These are phyloP conservation scores for Phytophthora cajani DNA, from an alignment of 352 stramenopile species.

Conservation along the genomic window DNA sequence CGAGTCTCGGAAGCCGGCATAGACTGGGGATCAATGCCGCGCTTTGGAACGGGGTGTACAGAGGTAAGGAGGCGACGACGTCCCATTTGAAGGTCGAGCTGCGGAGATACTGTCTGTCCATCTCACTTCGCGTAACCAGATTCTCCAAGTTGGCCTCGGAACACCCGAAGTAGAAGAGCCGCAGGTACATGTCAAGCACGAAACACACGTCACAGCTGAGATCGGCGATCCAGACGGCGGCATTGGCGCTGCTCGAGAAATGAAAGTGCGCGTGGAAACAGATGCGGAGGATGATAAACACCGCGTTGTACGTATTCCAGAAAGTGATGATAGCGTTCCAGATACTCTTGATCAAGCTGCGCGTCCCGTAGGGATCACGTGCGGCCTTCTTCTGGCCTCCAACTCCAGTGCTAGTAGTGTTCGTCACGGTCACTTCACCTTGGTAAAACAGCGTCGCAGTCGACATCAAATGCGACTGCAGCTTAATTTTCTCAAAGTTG, in stretches of 20 bases:
- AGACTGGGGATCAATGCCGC: constrained; percentile 42
- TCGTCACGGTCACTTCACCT: constrained; percentile 22
- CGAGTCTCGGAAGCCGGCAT: constrained; percentile 60
- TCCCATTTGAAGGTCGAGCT: constrained; percentile 61
- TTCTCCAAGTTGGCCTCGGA: constrained; percentile 55
- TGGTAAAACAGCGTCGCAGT: constrained; percentile 65
- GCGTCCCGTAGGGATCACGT: neutral
- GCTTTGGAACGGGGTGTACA: constrained; percentile 40
- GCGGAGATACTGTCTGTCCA: constrained; percentile 44
- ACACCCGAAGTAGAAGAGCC: constrained; percentile 72
- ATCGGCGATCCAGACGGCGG: constrained; percentile 46
- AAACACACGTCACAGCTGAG: constrained; percentile 66
- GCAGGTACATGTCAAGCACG: constrained; percentile 66
- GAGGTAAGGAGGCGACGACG: constrained; percentile 58
- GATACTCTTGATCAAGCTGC: constrained; percentile 14
- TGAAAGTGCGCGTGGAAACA: constrained; percentile 66
- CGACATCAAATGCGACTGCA: constrained; percentile 59
- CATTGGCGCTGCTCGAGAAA: constrained; percentile 29
- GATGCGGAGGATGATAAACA: constrained; percentile 75
- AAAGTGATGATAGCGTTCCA: constrained; percentile 69
- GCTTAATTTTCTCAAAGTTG: constrained; percentile 61
- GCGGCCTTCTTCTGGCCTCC: too few relatives aligned
- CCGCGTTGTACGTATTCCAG: constrained; percentile 78
- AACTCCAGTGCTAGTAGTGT: too few relatives aligned
- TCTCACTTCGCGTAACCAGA: constrained; percentile 42